These are phyloP conservation scores for Fusarium albosuccineum DNA, from an alignment of 2,329 filamentous ascomycete species.

Conservation along the genomic window DNA sequence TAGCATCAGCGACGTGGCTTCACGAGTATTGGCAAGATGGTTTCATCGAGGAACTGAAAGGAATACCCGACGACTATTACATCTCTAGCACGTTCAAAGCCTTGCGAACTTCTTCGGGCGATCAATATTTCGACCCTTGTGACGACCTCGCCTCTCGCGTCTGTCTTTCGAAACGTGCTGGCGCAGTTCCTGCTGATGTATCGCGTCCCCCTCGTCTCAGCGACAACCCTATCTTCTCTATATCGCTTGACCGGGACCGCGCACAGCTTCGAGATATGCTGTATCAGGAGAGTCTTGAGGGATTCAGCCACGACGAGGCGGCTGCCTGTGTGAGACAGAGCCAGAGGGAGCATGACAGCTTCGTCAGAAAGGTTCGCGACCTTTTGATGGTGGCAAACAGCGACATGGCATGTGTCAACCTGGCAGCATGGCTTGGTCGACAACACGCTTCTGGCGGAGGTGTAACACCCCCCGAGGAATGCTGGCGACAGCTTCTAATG, in stretches of 20 bases:
- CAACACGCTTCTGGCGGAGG: not conserved
- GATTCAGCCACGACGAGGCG: constrained; percentile 10
- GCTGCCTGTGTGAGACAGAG: constrained; percentile 25
- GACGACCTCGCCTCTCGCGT: constrained; percentile 18
- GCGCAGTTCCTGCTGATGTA: not conserved
- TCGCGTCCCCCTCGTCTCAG: not conserved
- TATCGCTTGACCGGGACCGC: constrained; percentile 16
- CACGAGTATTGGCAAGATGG: constrained; percentile 18
- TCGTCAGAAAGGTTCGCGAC: constrained; percentile 15
- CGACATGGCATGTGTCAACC: constrained; percentile 26
- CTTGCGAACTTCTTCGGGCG: constrained; percentile 3
- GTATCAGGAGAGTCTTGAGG: constrained; percentile 7
- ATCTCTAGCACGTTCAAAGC: constrained; percentile 14
- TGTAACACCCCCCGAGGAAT: constrained; percentile 12
- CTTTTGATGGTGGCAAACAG: constrained; percentile 3
- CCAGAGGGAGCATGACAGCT: constrained; percentile 17
- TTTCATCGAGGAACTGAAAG: constrained; percentile 14
- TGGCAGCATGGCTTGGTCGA: constrained; percentile 13
- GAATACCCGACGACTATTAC: constrained; percentile 10
- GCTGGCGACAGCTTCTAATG: constrained; percentile 24
- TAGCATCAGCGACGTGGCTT: constrained; percentile 21
- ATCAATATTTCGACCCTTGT: constrained; percentile 1
- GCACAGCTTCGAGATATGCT: constrained; percentile 13
- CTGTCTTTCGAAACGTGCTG: constrained; percentile 2
- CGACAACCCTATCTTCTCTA: constrained; percentile 4